A percentile compares a stretch with the other conserved stretches of the same genome.
phyloP scores from a whole-genome alignment of 2,329 filamentous ascomycete genomes.

The Penicillium sp. region DNA sequence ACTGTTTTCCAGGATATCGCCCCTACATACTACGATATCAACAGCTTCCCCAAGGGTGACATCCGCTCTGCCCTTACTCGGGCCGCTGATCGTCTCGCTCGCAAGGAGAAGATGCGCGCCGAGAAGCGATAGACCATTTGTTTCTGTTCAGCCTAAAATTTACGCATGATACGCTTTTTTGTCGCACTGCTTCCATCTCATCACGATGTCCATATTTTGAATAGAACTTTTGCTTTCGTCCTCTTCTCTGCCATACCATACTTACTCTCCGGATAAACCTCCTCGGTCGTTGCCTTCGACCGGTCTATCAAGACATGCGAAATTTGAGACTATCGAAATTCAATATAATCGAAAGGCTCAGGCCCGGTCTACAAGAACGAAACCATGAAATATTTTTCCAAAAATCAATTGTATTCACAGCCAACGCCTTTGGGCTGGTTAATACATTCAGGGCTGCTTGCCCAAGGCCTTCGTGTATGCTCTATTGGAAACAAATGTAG shows the following conservation, averaged over 20 bases:
- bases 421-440: constrained; percentile 4
- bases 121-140: constrained; percentile 34
- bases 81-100: constrained; percentile 55
- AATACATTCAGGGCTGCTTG: constrained; percentile 2
- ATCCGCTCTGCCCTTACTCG: constrained; percentile 67
- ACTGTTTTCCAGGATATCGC: constrained; percentile 71
- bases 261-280: not conserved
- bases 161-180: constrained; percentile 17
- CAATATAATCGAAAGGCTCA: not conserved
- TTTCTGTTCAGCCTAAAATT: constrained; percentile 9
- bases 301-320: not conserved
- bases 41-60: constrained; percentile 79
- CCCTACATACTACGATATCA: constrained; percentile 85
- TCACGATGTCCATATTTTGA: constrained; percentile 5
- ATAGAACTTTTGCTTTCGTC: constrained; percentile 2
- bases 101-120: constrained; percentile 53
- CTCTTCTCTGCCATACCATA: not conserved
- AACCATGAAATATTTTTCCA: not conserved
- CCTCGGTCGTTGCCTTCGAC: not conserved
- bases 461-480: not conserved
- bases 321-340: not conserved
- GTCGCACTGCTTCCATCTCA: constrained; percentile 12
- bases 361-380: not conserved
- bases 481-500: constrained; percentile 11
- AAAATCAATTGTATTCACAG: constrained; percentile 1